These are phyloP conservation scores for Penicillium antarcticum DNA, from an alignment of 495 filamentous ascomycete species.

Conservation along the genomic window DNA sequence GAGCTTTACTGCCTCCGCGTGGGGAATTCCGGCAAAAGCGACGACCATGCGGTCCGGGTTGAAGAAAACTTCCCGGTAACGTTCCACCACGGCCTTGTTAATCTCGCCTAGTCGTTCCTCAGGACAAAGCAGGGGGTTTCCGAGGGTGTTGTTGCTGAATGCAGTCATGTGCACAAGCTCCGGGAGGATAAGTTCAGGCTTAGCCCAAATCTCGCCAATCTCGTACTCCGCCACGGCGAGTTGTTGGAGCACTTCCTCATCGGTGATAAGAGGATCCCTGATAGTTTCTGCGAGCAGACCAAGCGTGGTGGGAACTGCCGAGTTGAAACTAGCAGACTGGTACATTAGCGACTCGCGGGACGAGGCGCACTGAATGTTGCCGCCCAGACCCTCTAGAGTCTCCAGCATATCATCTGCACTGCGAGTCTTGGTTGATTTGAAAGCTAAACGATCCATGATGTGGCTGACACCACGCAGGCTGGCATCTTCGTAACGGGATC, in stretches of 20 bases:
- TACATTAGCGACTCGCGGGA: conserved; percentile 98
- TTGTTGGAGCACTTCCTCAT: conserved; percentile 83
- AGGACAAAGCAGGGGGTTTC: conserved; percentile 90
- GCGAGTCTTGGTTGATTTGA: conserved; percentile 80
- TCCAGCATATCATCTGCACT: conserved; percentile 84
- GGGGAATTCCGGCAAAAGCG: conserved; percentile 89
- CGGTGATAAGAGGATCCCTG: conserved; percentile 81
- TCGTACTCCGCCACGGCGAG: conserved; percentile 91
- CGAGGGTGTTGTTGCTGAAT: conserved; percentile 91
- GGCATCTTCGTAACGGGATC: conserved; percentile 89
- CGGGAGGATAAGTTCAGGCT: conserved; percentile 91
- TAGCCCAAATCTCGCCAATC: conserved; percentile 96
- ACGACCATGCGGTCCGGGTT: conserved; percentile 87
- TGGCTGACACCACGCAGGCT: conserved; percentile 88
- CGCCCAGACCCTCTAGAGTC: conserved; percentile 78
- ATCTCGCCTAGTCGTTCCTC: conserved; percentile 77
- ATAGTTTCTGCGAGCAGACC: conserved; percentile 93
- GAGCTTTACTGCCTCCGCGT: conserved; percentile 74
- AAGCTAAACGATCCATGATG: conserved; percentile 92
- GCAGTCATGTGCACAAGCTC: conserved; percentile 94
- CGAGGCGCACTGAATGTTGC: conserved; percentile 94
- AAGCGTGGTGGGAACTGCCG: conserved; percentile 76
- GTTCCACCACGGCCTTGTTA: conserved; percentile 66
- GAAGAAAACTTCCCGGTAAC: conserved; percentile 82
- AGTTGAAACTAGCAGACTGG: conserved; percentile 97